Evolutionary conservation across 2,329 filamentous ascomycete genomes (phyloP).

Genomic region (Sclerotinia borealis): DNA sequence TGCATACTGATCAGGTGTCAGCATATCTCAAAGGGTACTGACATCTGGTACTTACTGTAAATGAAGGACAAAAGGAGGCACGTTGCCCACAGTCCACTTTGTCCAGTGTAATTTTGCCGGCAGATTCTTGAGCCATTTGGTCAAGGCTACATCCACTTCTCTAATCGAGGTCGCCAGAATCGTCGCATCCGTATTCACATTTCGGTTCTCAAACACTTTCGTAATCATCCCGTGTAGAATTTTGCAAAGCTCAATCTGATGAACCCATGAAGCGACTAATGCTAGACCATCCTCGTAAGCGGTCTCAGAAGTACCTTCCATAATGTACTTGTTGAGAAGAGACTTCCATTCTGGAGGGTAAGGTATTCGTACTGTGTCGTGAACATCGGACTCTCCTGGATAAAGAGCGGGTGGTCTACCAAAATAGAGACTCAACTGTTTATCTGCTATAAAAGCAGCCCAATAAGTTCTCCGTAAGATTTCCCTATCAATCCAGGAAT

Average conservation of each 20-base stretch:
- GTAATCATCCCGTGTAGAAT: conserved; percentile 46
- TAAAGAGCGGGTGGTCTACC: conserved; percentile 45
- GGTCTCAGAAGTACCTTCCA: conserved; percentile 38
- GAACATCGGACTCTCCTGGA: conserved; percentile 44
- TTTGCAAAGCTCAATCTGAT: conserved; percentile 43
- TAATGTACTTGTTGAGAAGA: conserved; percentile 43
- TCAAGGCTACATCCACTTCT: conserved; percentile 42
- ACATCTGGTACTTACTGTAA: conserved; percentile 33
- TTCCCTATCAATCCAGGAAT: conserved; percentile 40
- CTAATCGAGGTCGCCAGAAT: conserved; percentile 39
- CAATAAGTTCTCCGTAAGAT: conserved; percentile 45
- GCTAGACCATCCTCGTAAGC: conserved; percentile 43
- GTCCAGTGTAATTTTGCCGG: conserved; percentile 46
- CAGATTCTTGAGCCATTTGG: conserved; percentile 41
- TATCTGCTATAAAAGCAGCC: conserved; percentile 45
- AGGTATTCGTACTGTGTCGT: conserved; percentile 42
- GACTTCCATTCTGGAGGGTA: conserved; percentile 45
- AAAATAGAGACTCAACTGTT: conserved; percentile 46
- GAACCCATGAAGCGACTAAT: conserved; percentile 41
- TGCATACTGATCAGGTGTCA: conserved; percentile 33
- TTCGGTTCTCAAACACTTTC: conserved; percentile 45
- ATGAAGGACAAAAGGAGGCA: conserved; percentile 42
- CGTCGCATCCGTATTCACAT: conserved; percentile 36
- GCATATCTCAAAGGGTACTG: not conserved
- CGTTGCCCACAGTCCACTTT: conserved; percentile 43